phyloP scores from a whole-genome alignment of 1,284 basidiomycete genomes.

The Leccinum pachyderme region DNA sequence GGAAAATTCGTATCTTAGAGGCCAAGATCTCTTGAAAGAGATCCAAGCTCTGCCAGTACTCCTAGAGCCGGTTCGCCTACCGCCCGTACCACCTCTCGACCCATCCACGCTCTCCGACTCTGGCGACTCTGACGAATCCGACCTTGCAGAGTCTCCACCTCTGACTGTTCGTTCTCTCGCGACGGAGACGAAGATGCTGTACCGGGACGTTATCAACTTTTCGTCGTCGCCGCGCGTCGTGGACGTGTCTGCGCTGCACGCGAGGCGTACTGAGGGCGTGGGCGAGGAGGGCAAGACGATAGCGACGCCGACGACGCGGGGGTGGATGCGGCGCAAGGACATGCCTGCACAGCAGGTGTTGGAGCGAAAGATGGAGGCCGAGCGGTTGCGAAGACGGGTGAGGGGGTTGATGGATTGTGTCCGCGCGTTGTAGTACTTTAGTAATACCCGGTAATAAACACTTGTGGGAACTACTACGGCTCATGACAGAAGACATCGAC shows the following conservation, averaged over 20 bases:
- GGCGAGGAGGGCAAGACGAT: neutral
- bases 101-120: conserved; percentile 62
- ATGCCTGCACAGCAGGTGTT: conserved; percentile 77
- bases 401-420: conserved; percentile 67
- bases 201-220: conserved; percentile 80
- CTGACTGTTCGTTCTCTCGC: conserved; percentile 64
- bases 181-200: conserved; percentile 79
- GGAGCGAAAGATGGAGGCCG: conserved; percentile 73
- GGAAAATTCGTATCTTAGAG: conserved; percentile 92
- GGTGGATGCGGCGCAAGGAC: conserved; percentile 75
- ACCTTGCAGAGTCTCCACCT: conserved; percentile 32
- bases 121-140: conserved; percentile 53
- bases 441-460: no score
- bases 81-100: conserved; percentile 60
- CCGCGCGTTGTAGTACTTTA: conserved; percentile 19
- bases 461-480: no score
- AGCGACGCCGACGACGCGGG: conserved; percentile 24
- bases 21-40: conserved; percentile 82
- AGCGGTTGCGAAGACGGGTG: conserved; percentile 65
- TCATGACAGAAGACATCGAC: conserved; percentile 25
- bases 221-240: conserved; percentile 79
- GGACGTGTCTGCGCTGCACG: conserved; percentile 67
- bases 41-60: conserved; percentile 74
- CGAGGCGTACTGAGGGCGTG: conserved; percentile 34
- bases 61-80: conserved; percentile 43